Evolutionary conservation across 768 basidiomycete genomes (phyloP).

Genomic region (Phlegmacium glaucopus): DNA sequence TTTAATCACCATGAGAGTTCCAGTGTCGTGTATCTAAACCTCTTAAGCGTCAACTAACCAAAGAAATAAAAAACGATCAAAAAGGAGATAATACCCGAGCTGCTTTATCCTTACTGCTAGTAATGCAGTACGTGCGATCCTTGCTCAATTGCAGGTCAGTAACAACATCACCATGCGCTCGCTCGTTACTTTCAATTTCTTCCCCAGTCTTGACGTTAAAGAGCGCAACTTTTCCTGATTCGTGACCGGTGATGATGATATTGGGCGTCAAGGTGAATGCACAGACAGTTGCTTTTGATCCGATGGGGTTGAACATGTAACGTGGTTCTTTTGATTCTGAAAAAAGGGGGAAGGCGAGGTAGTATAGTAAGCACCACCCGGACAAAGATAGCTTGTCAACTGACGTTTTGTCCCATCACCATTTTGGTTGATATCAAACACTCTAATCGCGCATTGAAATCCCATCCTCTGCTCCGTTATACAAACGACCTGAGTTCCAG

Average conservation of each 20-base stretch:
- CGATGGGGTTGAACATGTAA: constrained; percentile 81
- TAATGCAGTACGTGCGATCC: constrained; percentile 93
- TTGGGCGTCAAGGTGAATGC: constrained; percentile 80
- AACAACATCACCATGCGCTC: constrained; percentile 81
- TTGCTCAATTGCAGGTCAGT: constrained; percentile 91
- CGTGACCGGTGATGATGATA: constrained; percentile 90
- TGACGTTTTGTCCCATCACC: constrained; percentile 79
- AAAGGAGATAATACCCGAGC: constrained; percentile 59
- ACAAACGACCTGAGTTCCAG: constrained; percentile 80
- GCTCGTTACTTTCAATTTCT: constrained; percentile 78
- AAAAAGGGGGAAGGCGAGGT: constrained; percentile 1
- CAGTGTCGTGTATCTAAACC: constrained; percentile 81
- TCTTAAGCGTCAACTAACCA: background rate
- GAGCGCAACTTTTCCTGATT: constrained; percentile 90
- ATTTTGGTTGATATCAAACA: constrained; percentile 83
- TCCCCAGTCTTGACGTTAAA: constrained; percentile 89
- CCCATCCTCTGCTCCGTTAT: constrained; percentile 99
- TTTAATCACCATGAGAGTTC: constrained; percentile 87
- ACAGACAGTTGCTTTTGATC: constrained; percentile 96
- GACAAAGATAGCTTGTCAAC: constrained; percentile 25
- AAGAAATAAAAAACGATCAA: background rate
- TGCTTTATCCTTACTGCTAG: constrained; percentile 95
- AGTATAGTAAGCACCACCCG: background rate
- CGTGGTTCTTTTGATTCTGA: constrained; percentile 75
- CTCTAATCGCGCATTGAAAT: constrained; percentile 82